Conservation (phyloP, 352 stramenopile species). For the Phytophthora vignae region DNA sequence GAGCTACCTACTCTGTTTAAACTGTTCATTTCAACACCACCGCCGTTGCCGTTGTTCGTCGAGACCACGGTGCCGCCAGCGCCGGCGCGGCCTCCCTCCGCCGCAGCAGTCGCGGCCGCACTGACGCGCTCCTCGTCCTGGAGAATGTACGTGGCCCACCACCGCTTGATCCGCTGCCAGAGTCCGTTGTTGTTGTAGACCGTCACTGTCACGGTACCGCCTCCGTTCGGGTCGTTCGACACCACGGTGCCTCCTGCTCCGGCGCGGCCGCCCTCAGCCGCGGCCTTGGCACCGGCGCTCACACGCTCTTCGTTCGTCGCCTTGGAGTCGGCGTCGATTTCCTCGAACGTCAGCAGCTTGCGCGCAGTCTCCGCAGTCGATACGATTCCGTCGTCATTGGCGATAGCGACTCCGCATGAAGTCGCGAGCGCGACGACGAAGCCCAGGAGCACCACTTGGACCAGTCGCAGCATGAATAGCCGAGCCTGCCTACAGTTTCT, state of each 20-base stretch:
- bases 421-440: conserved; percentile 7
- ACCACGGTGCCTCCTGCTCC: conserved; percentile 19
- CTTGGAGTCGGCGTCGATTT: conserved; percentile 8
- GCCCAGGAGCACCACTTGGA: conserved; percentile 7
- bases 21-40: too few relatives aligned
- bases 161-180: conserved; percentile 22
- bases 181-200: conserved; percentile 30
- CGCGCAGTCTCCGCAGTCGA: neutral
- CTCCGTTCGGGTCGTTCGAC: conserved; percentile 4
- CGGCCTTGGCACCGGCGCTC: conserved; percentile 8
- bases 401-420: neutral
- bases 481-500: neutral
- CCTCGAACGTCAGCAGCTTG: conserved; percentile 17
- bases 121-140: conserved; percentile 17
- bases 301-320: conserved; percentile 19
- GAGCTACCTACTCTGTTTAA: too few relatives aligned
- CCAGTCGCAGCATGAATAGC: conserved; percentile 12
- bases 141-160: conserved; percentile 11
- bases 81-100: conserved; percentile 17
- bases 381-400: conserved; percentile 4
- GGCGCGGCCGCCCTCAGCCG: conserved; percentile 19
- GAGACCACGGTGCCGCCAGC: conserved; percentile 15
- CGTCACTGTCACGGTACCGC: conserved; percentile 17
- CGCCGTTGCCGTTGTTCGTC: conserved; percentile 12
- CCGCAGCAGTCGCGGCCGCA: neutral